A percentile compares a stretch with the other conserved stretches of the same genome.
Conservation (phyloP, 352 stramenopile species). For the Phytophthora cryptogea region DNA sequence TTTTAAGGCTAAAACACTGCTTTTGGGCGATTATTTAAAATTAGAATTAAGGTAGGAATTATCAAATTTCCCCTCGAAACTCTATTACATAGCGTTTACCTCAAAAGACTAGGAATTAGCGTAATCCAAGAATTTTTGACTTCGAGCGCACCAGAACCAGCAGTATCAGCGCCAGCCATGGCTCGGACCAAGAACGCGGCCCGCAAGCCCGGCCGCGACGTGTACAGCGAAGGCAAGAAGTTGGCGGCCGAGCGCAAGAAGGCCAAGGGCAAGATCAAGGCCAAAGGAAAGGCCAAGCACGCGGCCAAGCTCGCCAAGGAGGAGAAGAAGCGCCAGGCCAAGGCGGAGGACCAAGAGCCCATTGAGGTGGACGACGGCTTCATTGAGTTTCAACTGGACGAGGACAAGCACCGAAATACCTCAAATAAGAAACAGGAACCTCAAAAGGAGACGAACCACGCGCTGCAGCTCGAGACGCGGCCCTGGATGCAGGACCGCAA, state of each 20-base stretch:
- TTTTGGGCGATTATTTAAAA: no score
- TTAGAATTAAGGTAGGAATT: no score
- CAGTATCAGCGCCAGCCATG: no score
- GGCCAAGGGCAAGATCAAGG: slow-evolving; percentile 62
- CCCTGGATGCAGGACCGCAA: slow-evolving; percentile 73
- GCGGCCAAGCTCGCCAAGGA: slow-evolving; percentile 58
- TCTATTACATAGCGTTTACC: no score
- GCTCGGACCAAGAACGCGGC: slow-evolving; percentile 42
- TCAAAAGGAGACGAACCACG: slow-evolving; percentile 20
- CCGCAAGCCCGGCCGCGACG: slow-evolving; percentile 24
- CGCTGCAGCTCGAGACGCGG: slow-evolving; percentile 48
- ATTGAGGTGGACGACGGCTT: slow-evolving; percentile 47
- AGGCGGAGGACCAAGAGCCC: slow-evolving; percentile 5
- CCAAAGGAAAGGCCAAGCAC: slow-evolving; percentile 57
- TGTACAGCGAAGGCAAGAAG: slow-evolving; percentile 38
- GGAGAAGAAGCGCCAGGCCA: slow-evolving; percentile 43
- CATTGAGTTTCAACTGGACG: slow-evolving; percentile 44
- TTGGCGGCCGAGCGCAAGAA: slow-evolving; percentile 46
- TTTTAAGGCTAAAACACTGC: no score
- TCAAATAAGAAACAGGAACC: slow-evolving; percentile 14
- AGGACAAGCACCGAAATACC: slow-evolving; percentile 10
- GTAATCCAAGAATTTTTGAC: no score
- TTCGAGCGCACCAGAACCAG: no score
- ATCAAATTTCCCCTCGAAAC: no score
- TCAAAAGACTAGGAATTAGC: no score